Evolutionary conservation across 2,329 filamentous ascomycete species (phyloP).

Genomic region (Aspergillus tamarii): DNA sequence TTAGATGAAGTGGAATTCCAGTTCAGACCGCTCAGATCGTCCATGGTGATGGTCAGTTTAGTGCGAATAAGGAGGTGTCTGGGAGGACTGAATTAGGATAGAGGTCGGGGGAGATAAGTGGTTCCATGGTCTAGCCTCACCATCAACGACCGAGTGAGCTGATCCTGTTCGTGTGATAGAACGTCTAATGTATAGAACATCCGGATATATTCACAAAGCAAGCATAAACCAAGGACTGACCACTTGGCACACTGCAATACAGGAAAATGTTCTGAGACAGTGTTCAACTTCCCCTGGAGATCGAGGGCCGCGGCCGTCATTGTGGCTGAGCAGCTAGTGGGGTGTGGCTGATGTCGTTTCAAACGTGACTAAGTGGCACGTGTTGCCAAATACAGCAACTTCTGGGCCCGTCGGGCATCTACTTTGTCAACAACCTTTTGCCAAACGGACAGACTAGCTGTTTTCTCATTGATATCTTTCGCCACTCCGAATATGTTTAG

Average conservation of each 20-base stretch:
- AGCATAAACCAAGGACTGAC: neutral
- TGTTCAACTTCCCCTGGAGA: slow-evolving; percentile 12
- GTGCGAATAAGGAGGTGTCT: slow-evolving; percentile 21
- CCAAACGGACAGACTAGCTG: neutral
- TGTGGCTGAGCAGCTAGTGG: slow-evolving; percentile 16
- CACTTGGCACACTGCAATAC: neutral
- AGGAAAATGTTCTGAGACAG: neutral
- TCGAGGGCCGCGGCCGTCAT: slow-evolving; percentile 16
- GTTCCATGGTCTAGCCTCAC: slow-evolving; percentile 26
- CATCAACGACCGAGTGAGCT: slow-evolving; percentile 18
- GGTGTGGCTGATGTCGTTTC: neutral
- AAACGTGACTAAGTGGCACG: slow-evolving; percentile 5
- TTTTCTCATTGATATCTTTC: neutral
- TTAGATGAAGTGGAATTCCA: slow-evolving; percentile 44
- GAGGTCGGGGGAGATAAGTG: slow-evolving; percentile 17
- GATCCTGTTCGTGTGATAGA: slow-evolving; percentile 6
- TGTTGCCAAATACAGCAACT: slow-evolving; percentile 7
- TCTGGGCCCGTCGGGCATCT: neutral
- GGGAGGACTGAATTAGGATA: slow-evolving; percentile 26
- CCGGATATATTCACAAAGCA: neutral
- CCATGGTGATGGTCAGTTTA: slow-evolving; percentile 39
- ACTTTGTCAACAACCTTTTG: neutral
- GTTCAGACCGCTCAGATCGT: slow-evolving; percentile 51
- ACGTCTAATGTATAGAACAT: neutral
- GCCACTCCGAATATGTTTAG: neutral